Evolutionary conservation across 768 basidiomycete genomes (phyloP).

Genomic region (Agaricus subrufescens): DNA sequence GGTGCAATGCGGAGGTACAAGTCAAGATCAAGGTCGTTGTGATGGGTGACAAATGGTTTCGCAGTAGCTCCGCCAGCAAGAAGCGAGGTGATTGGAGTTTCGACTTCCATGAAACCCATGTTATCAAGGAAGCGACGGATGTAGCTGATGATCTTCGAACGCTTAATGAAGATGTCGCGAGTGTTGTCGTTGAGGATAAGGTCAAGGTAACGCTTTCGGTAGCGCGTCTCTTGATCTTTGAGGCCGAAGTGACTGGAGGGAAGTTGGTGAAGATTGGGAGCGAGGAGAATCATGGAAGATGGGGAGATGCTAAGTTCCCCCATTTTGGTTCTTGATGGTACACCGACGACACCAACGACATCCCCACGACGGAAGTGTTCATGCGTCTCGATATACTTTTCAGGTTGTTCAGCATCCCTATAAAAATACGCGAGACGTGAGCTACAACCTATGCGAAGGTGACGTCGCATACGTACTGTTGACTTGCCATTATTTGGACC

Average conservation of each 20-base stretch:
- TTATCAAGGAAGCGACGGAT: slow-evolving; percentile 85
- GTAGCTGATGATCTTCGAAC: slow-evolving; percentile 89
- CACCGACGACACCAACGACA: slow-evolving; percentile 89
- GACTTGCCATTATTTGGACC: slow-evolving; percentile 92
- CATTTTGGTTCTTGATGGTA: slow-evolving; percentile 89
- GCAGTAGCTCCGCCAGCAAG: slow-evolving; percentile 97
- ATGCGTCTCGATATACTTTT: slow-evolving; percentile 66
- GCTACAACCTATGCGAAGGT: background rate
- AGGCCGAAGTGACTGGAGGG: slow-evolving; percentile 91
- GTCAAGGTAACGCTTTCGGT: slow-evolving; percentile 98
- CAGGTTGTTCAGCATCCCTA: slow-evolving; percentile 63
- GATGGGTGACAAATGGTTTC: slow-evolving; percentile 98
- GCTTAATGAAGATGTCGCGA: slow-evolving; percentile 85
- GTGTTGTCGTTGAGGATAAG: slow-evolving; percentile 91
- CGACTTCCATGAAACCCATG: slow-evolving; percentile 96
- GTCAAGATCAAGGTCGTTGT: slow-evolving; percentile 96
- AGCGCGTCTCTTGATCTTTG: slow-evolving; percentile 96
- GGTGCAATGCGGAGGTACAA: slow-evolving; percentile 97
- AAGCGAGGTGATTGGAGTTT: slow-evolving; percentile 97
- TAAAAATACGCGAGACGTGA: background rate
- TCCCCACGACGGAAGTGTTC: slow-evolving; percentile 92
- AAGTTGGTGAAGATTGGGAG: slow-evolving; percentile 94
- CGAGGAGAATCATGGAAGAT: slow-evolving; percentile 76
- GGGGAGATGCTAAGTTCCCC: slow-evolving; percentile 92
- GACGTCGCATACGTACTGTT: slow-evolving; percentile 49